Base-by-base conservation (phyloP, 495 filamentous ascomycete genomes). In the Tuber magnatum region DNA sequence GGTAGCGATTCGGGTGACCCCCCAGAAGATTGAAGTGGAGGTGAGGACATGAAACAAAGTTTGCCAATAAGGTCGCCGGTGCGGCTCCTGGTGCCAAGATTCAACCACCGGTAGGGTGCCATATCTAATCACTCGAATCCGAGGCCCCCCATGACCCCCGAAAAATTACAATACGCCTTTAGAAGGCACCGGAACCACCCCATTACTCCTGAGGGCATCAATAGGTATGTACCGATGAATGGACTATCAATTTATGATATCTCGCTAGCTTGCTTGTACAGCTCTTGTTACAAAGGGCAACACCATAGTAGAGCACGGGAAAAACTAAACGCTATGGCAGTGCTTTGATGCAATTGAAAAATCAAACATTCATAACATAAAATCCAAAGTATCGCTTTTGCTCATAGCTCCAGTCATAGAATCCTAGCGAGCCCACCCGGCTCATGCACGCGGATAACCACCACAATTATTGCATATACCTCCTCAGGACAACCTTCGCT, bases 11-110 rank as follows among this genome's bases (percentile, higher is more conserved):
- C 35, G 78, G 81, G 35, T 61, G 87, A 88, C 82, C 85, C 85
- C 61, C 82, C 86, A 77, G 83, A 78, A 39, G 86, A 41, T 85
- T 5, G 87, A 88, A 74, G 83, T 80, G 46, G 85, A 85, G 74
- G 84, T 87, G 83, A 72, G 77, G 41, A 71, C 68, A 69, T 77
- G 38, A 70, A 41, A 39, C 46, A 32, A 35, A 32, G 44, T n/a
- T 40, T 68, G 68, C 38, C 70, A 70, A 70, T 75, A 48, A 70
- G 39, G 76, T 71, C 51, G 61, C 42, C 24, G n/a, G 44, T 65
- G 73, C 68, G 76, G 70, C 73, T 73, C 70, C 28, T 61, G 41
- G 14, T 44, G 77, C 77, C 77, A 79, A 79, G 77, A 35, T 32
- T 35, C 56, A 35, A 18, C 56, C 28, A 40, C 39, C 39, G 39